These are phyloP conservation scores for Pseudocercospora fuligena DNA, from an alignment of 2,329 filamentous ascomycete genomes.

Conservation along the genomic window DNA sequence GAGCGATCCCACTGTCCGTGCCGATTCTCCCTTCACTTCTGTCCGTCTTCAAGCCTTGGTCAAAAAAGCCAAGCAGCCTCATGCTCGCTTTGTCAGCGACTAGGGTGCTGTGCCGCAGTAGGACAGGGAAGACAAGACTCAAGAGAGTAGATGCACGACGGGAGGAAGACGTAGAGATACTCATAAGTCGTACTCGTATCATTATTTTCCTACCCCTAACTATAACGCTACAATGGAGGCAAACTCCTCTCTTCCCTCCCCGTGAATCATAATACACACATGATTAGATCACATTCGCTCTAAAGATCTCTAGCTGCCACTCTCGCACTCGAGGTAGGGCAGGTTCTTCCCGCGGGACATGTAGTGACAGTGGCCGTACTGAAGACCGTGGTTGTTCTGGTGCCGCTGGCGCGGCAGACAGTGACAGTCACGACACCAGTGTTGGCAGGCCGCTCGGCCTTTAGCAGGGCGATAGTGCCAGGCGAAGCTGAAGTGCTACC, in stretches of 20 bases:
- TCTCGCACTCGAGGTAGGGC: neutral
- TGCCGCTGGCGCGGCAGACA: neutral
- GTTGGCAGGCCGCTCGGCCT: neutral
- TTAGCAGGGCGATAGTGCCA: slow-evolving; percentile 6
- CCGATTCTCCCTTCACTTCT: neutral
- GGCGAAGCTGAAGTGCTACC: neutral
- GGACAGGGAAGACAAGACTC: neutral
- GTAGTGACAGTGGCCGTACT: slow-evolving; percentile 10
- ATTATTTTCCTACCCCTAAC: neutral
- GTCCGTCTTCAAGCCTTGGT: neutral
- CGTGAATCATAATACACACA: neutral
- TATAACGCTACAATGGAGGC: neutral
- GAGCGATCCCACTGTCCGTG: no score
- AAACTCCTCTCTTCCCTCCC: neutral
- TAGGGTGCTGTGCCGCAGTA: no score
- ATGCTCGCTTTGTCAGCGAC: neutral
- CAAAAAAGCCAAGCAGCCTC: neutral
- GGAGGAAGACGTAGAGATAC: no score
- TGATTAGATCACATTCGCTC: neutral
- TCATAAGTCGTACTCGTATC: no score
- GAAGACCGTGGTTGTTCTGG: slow-evolving; percentile 4
- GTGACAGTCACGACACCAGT: slow-evolving; percentile 5
- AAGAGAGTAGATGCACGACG: neutral
- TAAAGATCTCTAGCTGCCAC: neutral
- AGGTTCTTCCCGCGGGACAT: neutral